Evolutionary conservation across 768 basidiomycete species (phyloP), one percentile per base, ranked within the genome.

Genomic region (Boletus reticulatus): DNA sequence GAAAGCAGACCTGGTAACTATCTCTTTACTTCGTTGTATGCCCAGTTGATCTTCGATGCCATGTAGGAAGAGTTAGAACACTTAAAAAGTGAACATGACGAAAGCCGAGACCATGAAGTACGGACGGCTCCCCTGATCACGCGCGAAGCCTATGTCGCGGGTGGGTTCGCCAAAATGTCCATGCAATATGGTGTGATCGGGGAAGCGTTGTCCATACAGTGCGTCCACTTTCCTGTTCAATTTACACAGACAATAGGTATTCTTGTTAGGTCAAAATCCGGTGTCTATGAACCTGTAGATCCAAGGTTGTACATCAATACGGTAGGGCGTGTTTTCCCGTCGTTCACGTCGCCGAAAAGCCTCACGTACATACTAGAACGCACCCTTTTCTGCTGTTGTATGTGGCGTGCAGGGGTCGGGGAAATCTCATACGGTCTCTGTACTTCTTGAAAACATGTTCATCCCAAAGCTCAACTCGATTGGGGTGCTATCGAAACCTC

Each of bases 401-500:
- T 89, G 87, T 53, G 87, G 87, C 0, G 85, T 87, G 0, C 87
- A 88, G 74, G 85, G 87, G 0, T 84, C 85, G 0, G 87, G 87
- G 6, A 89, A 89, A 67, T 86, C 84, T 0, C 87, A 89, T 52
- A 87, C 84, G 0, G 79, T 86, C 4, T 82, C 85, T 0, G 78
- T 84, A 0, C 77, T 89, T 9, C 67, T 89, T 1, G 87, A 88
- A 67, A 84, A 76, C 52, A 84, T 87, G 81, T 69, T 88, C 17
- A 78, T 88, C 19, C 62, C 82, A 2, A 64, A 72, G 10, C 80
- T 77, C 50, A 51, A 73, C 4, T 61, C 76, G 0, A 80, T 82
- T 16, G 87, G 87, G 0, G 64, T 62, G 0, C 67, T 84, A 6
- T 61, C 76, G 24, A 80, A 81, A 58, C 72, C 85, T 0, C 74